phyloP scores from a whole-genome alignment of 768 basidiomycete species.

The Auriculariales sp. region DNA sequence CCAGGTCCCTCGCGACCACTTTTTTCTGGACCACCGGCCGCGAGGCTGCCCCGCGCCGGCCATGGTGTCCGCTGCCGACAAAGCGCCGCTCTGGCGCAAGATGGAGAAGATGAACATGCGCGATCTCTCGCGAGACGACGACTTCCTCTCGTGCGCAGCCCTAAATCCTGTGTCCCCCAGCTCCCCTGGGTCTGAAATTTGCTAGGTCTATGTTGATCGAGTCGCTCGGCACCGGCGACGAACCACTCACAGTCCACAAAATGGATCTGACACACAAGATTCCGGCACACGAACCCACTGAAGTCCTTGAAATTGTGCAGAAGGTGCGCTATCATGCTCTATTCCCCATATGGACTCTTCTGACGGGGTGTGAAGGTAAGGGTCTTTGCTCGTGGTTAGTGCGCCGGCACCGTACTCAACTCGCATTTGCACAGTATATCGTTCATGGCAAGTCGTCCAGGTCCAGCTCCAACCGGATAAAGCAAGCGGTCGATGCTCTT shows the following conservation, averaged over 20 bases:
- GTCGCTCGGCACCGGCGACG: slow-evolving; percentile 59
- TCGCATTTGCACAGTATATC: too few relatives aligned
- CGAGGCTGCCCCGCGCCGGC: neutral
- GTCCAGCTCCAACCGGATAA: slow-evolving; percentile 26
- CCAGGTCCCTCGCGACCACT: too few relatives aligned
- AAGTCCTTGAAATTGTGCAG: slow-evolving; percentile 58
- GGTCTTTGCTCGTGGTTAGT: too few relatives aligned
- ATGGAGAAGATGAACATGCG: slow-evolving; percentile 85
- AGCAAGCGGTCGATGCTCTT: slow-evolving; percentile 64
- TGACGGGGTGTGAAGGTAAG: too few relatives aligned
- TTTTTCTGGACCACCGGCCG: too few relatives aligned
- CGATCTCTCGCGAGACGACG: slow-evolving; percentile 82
- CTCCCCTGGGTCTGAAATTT: neutral
- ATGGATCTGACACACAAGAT: slow-evolving; percentile 70
- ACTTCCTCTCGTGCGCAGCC: slow-evolving; percentile 51
- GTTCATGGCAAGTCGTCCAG: slow-evolving; percentile 9
- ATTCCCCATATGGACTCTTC: too few relatives aligned
- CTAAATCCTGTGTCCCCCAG: neutral
- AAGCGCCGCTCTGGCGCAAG: slow-evolving; percentile 42
- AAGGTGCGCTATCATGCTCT: slow-evolving; percentile 38
- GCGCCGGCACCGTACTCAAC: too few relatives aligned
- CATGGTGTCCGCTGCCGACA: slow-evolving; percentile 1
- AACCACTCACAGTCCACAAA: slow-evolving; percentile 79
- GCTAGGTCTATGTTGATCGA: slow-evolving; percentile 55
- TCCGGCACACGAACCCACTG: slow-evolving; percentile 56